These are phyloP conservation scores for Dipteronia dyeriana DNA, from an alignment of 345 rosid species.

Conservation along the genomic window DNA sequence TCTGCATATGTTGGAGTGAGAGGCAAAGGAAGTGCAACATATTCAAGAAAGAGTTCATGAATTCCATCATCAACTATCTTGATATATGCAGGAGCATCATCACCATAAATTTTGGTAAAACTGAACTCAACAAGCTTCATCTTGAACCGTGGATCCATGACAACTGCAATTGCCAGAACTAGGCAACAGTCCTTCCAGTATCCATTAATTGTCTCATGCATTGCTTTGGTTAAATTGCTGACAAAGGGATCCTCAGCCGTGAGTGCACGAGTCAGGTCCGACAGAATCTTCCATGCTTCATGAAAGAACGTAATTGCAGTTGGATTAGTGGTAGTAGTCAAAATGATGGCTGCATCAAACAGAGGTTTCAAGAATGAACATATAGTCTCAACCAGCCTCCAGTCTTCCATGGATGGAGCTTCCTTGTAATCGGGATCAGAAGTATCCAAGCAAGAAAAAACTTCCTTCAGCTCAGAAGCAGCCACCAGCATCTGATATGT, in stretches of 20 bases:
- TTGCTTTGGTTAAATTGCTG: conserved; percentile 45
- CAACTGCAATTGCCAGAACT: conserved; percentile 79
- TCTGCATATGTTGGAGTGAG: conserved; percentile 63
- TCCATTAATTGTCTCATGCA: conserved; percentile 67
- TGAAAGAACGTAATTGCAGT: conserved; percentile 68
- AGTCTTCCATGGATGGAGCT: conserved; percentile 69
- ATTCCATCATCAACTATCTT: conserved; percentile 80
- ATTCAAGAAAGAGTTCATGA: conserved; percentile 80
- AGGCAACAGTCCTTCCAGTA: conserved; percentile 88
- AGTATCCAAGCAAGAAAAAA: conserved; percentile 82
- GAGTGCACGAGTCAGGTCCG: conserved; percentile 61
- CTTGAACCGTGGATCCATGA: conserved; percentile 98
- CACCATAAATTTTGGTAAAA: conserved; percentile 79
- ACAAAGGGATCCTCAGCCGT: conserved; percentile 62
- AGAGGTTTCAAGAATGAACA: conserved; percentile 76
- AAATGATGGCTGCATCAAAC: conserved; percentile 64
- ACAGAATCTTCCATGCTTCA: conserved; percentile 84
- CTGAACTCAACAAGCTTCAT: conserved; percentile 96
- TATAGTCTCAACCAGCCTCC: conserved; percentile 70
- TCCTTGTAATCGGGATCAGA: conserved; percentile 80
- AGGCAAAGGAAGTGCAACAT: conserved; percentile 69
- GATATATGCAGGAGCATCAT: conserved; percentile 60
- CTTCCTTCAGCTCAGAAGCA: conserved; percentile 84
- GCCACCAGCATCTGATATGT: conserved; percentile 84
- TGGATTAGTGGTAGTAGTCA: conserved; percentile 48